Evolutionary conservation across 164 flowering plant genomes (phyloP).

Genomic region (Echeveria elegans): DNA sequence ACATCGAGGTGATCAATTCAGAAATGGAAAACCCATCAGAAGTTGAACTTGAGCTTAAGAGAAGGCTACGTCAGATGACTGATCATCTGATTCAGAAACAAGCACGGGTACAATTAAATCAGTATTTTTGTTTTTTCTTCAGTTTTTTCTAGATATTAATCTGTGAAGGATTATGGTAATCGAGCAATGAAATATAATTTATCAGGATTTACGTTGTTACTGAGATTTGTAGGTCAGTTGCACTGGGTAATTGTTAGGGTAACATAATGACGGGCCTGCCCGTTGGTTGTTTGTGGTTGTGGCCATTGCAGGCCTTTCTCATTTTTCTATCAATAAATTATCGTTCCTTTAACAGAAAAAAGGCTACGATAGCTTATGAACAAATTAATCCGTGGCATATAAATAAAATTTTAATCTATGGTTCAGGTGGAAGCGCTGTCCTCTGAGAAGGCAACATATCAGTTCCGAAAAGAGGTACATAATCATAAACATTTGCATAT

Average conservation of each 20-base stretch:
- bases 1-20: slow-evolving; percentile 50
- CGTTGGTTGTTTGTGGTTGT: too few species aligned
- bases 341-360: too few species aligned
- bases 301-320: too few species aligned
- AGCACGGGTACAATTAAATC: slow-evolving; percentile 50
- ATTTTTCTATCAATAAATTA: too few species aligned
- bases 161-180: background rate
- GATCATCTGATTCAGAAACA: slow-evolving; percentile 97
- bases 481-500: background rate
- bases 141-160: background rate
- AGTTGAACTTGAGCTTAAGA: slow-evolving; percentile 83
- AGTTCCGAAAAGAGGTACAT: slow-evolving; percentile 81
- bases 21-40: slow-evolving; percentile 76
- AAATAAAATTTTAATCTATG: slow-evolving; percentile 11
- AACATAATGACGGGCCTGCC: too few species aligned
- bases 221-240: background rate
- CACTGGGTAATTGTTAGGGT: background rate
- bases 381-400: too few species aligned
- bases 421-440: slow-evolving; percentile 84
- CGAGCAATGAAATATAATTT: background rate
- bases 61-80: slow-evolving; percentile 80
- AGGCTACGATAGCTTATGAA: too few species aligned
- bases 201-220: background rate
- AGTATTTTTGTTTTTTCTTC: background rate
- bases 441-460: slow-evolving; percentile 77